Base-by-base conservation (phyloP, 2,329 filamentous ascomycete genomes). In the Camillea tinctor region DNA sequence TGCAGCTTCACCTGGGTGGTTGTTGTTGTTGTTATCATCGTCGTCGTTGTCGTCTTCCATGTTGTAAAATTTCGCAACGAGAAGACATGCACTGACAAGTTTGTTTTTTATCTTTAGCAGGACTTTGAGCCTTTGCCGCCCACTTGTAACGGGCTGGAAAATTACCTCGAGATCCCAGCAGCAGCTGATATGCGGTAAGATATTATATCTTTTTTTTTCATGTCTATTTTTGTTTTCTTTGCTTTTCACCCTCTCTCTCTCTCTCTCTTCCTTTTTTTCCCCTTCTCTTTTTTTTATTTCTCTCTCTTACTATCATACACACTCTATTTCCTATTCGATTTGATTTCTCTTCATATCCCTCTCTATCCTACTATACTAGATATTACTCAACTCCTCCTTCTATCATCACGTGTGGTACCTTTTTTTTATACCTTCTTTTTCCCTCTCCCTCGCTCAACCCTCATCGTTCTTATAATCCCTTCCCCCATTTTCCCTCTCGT, bases 161-260 rank as follows among this genome's bases (percentile, higher is more conserved):
- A 58, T 68, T 85, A 83, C 70, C 77, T 84, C 71, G 80, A 82
- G 57, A 77, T 84, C 68, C 78, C 77, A 57, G 73, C 78, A 55
- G 76, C 79, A 67, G 71, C 76, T 79, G 82, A 85, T 71, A 82
- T 84, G 76, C 82, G 83, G 83, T 85, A 73, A 72, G 83, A 81
- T 49, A 19, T 26, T 11, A 50, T 19, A 59, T 26, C 55, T 53
- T 50, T 15, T 49, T 19, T 51, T 55, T 54, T 40, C 59, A 4
- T 56, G 8, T 52, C n/a, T 17, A 4, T 30, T 81, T 48, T 17
- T 26, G 13, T 51, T 17, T 59, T 26, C 55, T 55, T 49, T 19
- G 40, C n/a, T 50, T 56, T 54, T 44, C 58, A n/a, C 36, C 15
- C 21, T 4, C 21, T 7, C 24, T 40, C 40, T 26, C 44, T 51